These are phyloP conservation scores for Plasmodium sp. DNA, from an alignment of 169 alveolate genomes.

Conservation along the genomic window DNA sequence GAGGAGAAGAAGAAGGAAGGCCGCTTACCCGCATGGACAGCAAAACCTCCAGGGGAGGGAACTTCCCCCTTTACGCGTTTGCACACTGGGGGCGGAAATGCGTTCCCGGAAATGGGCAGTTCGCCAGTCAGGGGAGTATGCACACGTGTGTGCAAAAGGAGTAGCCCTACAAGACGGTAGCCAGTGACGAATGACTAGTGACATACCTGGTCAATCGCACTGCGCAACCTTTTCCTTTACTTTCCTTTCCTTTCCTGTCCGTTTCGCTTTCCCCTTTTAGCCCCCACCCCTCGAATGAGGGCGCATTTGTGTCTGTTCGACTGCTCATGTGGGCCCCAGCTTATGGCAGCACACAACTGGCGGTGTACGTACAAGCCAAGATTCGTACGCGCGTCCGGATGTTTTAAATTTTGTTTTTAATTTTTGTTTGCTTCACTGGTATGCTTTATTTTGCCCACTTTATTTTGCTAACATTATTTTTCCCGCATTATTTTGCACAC, in stretches of 20 bases:
- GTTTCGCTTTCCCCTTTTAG: not conserved
- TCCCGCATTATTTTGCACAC: no score
- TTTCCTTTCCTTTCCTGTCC: not conserved
- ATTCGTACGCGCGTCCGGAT: not conserved
- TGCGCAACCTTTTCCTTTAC: not conserved
- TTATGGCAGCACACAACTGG: not conserved
- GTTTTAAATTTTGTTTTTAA: not conserved
- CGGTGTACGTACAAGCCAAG: slow-evolving; percentile 16
- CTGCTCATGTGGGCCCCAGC: not conserved
- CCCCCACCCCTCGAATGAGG: not conserved
- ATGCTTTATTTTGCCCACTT: not conserved
- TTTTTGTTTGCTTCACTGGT: not conserved
- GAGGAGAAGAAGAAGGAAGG: no score
- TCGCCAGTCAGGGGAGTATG: not conserved
- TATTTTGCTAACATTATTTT: no score
- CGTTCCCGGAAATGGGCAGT: not conserved
- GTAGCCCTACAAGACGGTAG: not conserved
- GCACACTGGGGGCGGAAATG: not conserved
- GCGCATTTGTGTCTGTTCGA: not conserved
- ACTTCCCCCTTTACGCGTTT: not conserved
- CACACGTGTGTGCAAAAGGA: not conserved
- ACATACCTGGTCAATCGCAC: not conserved
- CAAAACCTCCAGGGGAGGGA: not conserved
- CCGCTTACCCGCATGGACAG: not conserved
- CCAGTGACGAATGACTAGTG: not conserved